phyloP scores from a whole-genome alignment of 2,329 filamentous ascomycete genomes.

The Pleoardoris graminearum region DNA sequence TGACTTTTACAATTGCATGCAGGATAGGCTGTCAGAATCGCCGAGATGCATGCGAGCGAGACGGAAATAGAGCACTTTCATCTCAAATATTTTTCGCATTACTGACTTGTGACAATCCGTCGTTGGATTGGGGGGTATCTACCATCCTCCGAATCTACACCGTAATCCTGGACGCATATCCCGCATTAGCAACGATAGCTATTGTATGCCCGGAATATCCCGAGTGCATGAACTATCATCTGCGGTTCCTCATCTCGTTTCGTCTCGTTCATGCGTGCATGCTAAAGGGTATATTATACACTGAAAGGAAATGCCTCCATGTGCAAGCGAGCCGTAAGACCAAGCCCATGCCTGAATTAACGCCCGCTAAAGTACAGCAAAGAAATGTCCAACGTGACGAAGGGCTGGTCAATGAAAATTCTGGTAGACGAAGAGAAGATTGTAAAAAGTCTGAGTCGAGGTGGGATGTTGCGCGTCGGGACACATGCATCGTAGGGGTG shows the following conservation, averaged over 20 bases:
- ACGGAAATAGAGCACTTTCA: neutral
- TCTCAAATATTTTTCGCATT: neutral
- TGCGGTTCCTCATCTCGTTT: neutral
- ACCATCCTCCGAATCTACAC: slow-evolving; percentile 2
- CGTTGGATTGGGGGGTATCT: slow-evolving; percentile 4
- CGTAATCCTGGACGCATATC: slow-evolving; percentile 6
- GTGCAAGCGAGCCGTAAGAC: neutral
- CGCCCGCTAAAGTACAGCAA: slow-evolving; percentile 9
- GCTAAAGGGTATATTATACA: slow-evolving; percentile 5
- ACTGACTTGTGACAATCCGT: neutral
- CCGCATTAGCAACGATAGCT: slow-evolving; percentile 1
- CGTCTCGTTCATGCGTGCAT: slow-evolving; percentile 5
- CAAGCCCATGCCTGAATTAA: neutral
- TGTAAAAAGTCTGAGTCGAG: neutral
- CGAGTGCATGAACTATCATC: neutral
- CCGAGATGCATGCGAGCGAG: too few relatives aligned
- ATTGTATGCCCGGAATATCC: neutral
- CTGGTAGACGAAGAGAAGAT: neutral
- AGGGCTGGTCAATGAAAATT: neutral
- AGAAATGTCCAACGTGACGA: neutral
- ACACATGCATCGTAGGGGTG: slow-evolving; percentile 3
- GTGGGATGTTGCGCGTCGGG: neutral
- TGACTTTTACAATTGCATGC: too few relatives aligned
- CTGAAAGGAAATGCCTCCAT: neutral
- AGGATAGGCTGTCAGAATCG: too few relatives aligned